phyloP scores from a whole-genome alignment of 1,284 basidiomycete genomes.

The Naganishia sp. region DNA sequence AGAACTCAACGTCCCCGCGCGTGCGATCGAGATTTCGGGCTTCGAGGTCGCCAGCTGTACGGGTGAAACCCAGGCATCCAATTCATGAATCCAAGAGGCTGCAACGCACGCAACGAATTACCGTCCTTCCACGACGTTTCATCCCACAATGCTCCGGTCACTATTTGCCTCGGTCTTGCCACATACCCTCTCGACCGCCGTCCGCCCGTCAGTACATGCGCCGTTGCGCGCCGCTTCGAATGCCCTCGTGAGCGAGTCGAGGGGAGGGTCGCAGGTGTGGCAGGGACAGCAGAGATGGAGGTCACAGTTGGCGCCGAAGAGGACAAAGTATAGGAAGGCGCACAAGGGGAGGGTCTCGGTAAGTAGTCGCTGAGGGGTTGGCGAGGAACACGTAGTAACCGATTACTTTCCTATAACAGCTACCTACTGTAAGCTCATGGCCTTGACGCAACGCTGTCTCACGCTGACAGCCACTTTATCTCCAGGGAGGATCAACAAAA shows the following conservation, averaged over 20 bases:
- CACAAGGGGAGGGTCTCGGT: conserved; percentile 85
- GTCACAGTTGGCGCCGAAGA: conserved; percentile 71
- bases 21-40: conserved; percentile 19
- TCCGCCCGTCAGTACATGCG: not conserved
- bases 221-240: not conserved
- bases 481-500: conserved; percentile 79
- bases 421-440: conserved; percentile 40
- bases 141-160: conserved; percentile 7
- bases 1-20: not conserved
- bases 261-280: conserved; percentile 22
- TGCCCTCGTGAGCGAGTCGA: not conserved
- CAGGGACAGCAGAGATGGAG: conserved; percentile 27
- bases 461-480: conserved; percentile 41
- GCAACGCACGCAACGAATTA: not conserved
- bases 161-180: conserved; percentile 14
- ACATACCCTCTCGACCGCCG: conserved; percentile 13
- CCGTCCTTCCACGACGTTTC: not conserved
- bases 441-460: not conserved
- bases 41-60: not conserved
- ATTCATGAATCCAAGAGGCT: not conserved
- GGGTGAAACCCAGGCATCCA: not conserved
- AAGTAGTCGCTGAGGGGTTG: conserved; percentile 54
- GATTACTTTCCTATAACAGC: conserved; percentile 29
- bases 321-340: conserved; percentile 77
- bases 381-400: not conserved